Conservation (phyloP, 805 yeast genomes). For the Clavispora santaluciae region DNA sequence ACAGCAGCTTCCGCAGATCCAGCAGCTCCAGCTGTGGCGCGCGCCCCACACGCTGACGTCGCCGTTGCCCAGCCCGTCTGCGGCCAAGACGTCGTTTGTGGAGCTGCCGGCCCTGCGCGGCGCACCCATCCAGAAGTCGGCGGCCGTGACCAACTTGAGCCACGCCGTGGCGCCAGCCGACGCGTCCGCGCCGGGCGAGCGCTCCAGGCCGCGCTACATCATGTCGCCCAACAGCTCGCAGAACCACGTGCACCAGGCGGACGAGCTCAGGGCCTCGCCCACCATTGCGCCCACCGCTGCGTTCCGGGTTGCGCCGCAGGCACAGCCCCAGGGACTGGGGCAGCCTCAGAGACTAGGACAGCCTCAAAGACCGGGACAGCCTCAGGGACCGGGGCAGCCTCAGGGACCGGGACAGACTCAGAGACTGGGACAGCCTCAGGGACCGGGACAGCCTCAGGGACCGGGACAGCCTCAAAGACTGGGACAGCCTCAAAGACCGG, state of each 20-base stretch:
- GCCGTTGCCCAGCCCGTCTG: slow-evolving; percentile 13
- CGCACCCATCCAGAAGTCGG: slow-evolving; percentile 1
- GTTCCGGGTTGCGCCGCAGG: slow-evolving; percentile 2
- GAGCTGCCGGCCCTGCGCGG: no score
- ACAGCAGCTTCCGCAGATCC: slow-evolving; percentile 12
- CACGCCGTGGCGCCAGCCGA: not conserved
- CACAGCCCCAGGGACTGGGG: slow-evolving; percentile 6
- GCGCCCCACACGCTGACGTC: slow-evolving; percentile 7
- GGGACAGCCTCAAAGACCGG: not conserved
- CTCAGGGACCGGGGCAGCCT: slow-evolving; percentile 2
- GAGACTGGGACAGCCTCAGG: not conserved
- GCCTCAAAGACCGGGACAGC: slow-evolving; percentile 1
- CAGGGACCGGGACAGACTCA: not conserved
- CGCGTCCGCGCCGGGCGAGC: slow-evolving; percentile 1
- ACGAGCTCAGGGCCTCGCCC: not conserved
- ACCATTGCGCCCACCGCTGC: slow-evolving; percentile 1
- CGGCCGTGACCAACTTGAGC: slow-evolving; percentile 5
- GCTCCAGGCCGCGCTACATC: slow-evolving; percentile 27
- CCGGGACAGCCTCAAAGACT: not conserved
- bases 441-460: no score
- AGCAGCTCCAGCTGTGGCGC: slow-evolving; percentile 12
- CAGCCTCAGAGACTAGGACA: not conserved
- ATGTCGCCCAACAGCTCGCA: slow-evolving; percentile 28
- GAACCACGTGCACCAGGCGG: not conserved
- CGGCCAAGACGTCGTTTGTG: slow-evolving; percentile 6